A percentile compares a stretch with the other conserved stretches of the same genome.
phyloP scores from a whole-genome alignment of 345 rosid species.

The Gossypium turneri region DNA sequence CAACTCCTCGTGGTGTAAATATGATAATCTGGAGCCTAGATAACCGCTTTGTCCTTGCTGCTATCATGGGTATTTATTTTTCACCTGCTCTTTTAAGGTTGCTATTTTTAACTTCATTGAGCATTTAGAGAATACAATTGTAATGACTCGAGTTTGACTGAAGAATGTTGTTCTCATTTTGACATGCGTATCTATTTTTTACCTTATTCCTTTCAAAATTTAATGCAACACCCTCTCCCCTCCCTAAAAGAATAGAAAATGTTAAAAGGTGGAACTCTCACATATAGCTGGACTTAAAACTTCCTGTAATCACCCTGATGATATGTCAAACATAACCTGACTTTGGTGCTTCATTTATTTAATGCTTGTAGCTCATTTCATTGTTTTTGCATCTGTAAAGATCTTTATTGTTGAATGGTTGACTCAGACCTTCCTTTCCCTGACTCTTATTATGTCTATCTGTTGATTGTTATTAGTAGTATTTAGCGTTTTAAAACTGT shows the following conservation, averaged over 20 bases:
- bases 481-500: not conserved
- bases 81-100: not conserved
- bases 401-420: not conserved
- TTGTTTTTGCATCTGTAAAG: not conserved
- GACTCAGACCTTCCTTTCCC: not conserved
- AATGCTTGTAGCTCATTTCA: not conserved
- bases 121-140: not conserved
- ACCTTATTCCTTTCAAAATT: not conserved
- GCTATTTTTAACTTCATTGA: not conserved
- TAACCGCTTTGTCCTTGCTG: slow-evolving; percentile 99
- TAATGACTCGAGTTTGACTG: not conserved
- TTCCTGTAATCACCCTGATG: not conserved
- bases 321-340: not conserved
- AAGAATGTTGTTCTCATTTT: not conserved
- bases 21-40: slow-evolving; percentile 98
- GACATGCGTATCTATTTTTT: not conserved
- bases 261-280: not conserved
- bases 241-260: not conserved
- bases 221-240: not conserved
- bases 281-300: not conserved
- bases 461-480: slow-evolving; percentile 3
- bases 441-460: not conserved
- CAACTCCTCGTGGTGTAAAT: slow-evolving; percentile 98
- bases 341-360: not conserved
- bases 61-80: slow-evolving; percentile 78